phyloP scores from a whole-genome alignment of 352 stramenopile species.

The Globisporangium nodosum region DNA sequence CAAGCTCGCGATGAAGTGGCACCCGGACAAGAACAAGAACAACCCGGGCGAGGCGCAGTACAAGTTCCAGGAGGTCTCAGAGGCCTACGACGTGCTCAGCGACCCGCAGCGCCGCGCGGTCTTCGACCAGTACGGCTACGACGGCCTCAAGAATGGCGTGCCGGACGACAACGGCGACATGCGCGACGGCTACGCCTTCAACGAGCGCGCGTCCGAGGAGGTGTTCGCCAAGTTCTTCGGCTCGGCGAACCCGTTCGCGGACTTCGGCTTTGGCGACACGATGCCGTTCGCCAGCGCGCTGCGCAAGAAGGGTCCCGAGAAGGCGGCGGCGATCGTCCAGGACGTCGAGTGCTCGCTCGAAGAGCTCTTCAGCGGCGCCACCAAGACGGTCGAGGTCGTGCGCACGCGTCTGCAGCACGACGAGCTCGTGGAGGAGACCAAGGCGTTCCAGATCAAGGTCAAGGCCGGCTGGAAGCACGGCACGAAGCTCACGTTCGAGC shows the following conservation, averaged over 20 bases:
- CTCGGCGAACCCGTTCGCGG: constrained; percentile 86
- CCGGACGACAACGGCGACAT: constrained; percentile 70
- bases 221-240: constrained; percentile 93
- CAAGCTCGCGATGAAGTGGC: constrained; percentile 91
- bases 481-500: constrained; percentile 95
- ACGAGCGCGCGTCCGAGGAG: constrained; percentile 85
- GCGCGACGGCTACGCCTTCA: constrained; percentile 86
- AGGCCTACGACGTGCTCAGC: constrained; percentile 93
- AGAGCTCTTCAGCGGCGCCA: constrained; percentile 88
- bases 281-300: constrained; percentile 77
- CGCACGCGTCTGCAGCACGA: constrained; percentile 74
- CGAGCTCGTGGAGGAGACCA: constrained; percentile 70
- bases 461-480: constrained; percentile 93
- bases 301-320: constrained; percentile 70
- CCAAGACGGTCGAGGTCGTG: constrained; percentile 85
- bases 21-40: constrained; percentile 94
- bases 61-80: constrained; percentile 93
- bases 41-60: constrained; percentile 83
- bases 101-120: constrained; percentile 88
- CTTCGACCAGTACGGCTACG: constrained; percentile 94
- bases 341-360: constrained; percentile 84
- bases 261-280: constrained; percentile 88
- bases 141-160: constrained; percentile 90
- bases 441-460: constrained; percentile 87
- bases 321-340: constrained; percentile 62